These are phyloP conservation scores for Dendrobium nobile DNA, from an alignment of 106 monocot genomes.

Conservation along the genomic window DNA sequence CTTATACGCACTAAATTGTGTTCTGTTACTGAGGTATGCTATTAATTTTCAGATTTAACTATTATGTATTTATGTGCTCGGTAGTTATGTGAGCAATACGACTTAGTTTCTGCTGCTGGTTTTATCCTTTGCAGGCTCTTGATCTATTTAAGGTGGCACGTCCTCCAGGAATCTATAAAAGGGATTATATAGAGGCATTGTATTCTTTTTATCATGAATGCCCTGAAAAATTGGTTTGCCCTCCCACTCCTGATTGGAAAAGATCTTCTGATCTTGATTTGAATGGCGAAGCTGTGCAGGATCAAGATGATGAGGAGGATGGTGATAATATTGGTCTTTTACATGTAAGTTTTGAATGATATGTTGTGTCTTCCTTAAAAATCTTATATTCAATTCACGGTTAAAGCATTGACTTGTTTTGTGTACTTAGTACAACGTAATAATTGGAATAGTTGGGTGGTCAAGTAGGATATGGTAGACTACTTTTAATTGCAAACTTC, in stretches of 20 bases:
- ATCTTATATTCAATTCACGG: not conserved
- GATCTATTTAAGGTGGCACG: constrained; percentile 50
- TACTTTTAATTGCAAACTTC: not conserved
- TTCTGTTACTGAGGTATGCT: constrained; percentile 52
- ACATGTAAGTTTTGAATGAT: constrained; percentile 22
- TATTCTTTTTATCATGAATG: constrained; percentile 65
- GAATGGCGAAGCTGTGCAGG: constrained; percentile 75
- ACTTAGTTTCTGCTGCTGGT: not conserved
- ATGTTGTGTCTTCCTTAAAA: not conserved
- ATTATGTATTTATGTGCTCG: not conserved
- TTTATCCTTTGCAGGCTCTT: constrained; percentile 36
- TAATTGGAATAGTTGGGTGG: not conserved
- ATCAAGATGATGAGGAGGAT: constrained; percentile 57
- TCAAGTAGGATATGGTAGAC: not conserved
- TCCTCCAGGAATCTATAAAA: constrained; percentile 78
- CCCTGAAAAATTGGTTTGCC: constrained; percentile 53
- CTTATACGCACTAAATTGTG: constrained; percentile 47
- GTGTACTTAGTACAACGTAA: not conserved
- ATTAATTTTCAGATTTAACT: not conserved
- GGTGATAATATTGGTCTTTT: constrained; percentile 20
- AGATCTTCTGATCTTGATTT: constrained; percentile 66
- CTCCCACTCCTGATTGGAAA: constrained; percentile 74
- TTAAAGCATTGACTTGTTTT: not conserved
- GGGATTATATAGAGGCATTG: constrained; percentile 62
- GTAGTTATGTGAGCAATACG: not conserved